Conservation (phyloP, 108 stramenopile species). For the Skeletonema tropicum region DNA sequence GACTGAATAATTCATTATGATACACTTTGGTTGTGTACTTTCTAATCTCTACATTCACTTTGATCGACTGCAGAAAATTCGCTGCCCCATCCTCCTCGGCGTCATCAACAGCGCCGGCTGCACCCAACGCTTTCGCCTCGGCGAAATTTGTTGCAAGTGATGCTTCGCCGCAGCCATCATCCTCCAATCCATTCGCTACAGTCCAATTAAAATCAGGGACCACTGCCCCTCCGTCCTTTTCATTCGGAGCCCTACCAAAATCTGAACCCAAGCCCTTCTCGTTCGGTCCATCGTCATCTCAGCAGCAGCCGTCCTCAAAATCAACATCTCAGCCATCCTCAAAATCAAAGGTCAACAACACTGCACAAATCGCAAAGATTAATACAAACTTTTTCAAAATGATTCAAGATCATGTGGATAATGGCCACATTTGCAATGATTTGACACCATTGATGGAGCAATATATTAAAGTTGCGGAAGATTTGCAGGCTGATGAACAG, state of each 20-base stretch:
- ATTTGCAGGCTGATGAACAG: background rate
- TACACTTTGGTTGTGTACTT: background rate
- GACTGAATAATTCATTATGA: background rate
- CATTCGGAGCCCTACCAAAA: background rate
- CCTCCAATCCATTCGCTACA: background rate
- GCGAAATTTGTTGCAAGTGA: conserved; percentile 2
- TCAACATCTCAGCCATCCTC: background rate
- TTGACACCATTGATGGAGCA: background rate
- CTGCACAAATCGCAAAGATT: background rate
- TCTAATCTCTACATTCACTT: background rate
- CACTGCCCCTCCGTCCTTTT: background rate
- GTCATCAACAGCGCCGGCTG: conserved; percentile 9
- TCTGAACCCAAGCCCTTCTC: background rate
- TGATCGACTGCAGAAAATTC: conserved; percentile 4
- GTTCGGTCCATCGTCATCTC: background rate
- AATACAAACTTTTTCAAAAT: background rate
- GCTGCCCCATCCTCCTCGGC: background rate
- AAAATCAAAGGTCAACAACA: background rate
- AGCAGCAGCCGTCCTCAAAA: background rate
- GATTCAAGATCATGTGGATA: background rate
- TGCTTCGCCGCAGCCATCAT: background rate
- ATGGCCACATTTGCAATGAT: background rate
- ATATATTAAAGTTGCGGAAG: background rate
- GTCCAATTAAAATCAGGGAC: background rate
- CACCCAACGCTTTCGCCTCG: conserved; percentile 14